Evolutionary conservation across 2,329 filamentous ascomycete species (phyloP).

Genomic region (Pseudogymnoascus sp.): DNA sequence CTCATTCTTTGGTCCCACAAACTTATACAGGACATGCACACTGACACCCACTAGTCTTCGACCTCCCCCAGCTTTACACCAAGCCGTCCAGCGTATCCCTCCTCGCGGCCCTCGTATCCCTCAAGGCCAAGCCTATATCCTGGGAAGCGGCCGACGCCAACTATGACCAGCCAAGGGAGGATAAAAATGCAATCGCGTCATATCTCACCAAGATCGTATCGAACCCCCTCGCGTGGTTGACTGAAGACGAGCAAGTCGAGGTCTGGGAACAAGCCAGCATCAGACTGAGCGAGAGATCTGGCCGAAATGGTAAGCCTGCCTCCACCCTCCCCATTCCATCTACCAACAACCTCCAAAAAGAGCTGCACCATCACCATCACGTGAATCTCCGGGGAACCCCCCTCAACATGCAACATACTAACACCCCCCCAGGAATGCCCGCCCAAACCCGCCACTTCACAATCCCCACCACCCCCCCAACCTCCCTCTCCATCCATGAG

Average conservation of each 20-base stretch:
- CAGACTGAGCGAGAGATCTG: constrained; percentile 77
- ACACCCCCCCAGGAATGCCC: too few relatives aligned
- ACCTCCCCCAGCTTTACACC: constrained; percentile 77
- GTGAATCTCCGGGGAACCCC: too few relatives aligned
- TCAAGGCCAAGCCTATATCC: constrained; percentile 58
- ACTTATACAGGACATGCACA: neutral
- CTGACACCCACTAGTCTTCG: constrained; percentile 42
- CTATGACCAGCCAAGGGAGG: constrained; percentile 28
- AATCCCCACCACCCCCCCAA: constrained; percentile 40
- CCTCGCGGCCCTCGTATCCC: constrained; percentile 53
- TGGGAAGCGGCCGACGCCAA: constrained; percentile 46
- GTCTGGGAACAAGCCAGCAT: constrained; percentile 74
- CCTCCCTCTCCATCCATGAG: constrained; percentile 70
- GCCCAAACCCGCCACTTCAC: constrained; percentile 52
- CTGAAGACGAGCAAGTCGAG: constrained; percentile 46
- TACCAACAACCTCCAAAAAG: too few relatives aligned
- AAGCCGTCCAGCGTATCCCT: constrained; percentile 60
- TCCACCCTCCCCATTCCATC: constrained; percentile 11
- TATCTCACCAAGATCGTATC: constrained; percentile 64
- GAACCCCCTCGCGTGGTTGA: constrained; percentile 59
- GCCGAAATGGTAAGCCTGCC: constrained; percentile 50
- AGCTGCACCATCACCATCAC: too few relatives aligned
- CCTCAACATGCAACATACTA: too few relatives aligned
- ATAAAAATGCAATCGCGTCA: constrained; percentile 45
- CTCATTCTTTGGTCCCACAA: neutral